Base-by-base conservation (phyloP, 441 rosid genomes). In the Geranium incanum region DNA sequence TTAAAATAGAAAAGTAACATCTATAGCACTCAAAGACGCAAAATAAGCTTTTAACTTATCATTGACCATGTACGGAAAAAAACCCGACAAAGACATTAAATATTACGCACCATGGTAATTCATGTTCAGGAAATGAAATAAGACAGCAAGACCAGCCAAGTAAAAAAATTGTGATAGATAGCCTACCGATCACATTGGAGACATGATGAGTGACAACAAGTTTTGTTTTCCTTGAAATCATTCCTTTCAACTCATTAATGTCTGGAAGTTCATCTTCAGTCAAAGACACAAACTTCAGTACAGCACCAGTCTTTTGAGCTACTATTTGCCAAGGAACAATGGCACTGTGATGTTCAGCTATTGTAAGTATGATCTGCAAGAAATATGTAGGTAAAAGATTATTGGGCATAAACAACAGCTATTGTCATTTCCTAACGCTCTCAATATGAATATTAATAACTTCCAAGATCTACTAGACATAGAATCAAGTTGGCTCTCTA, bases 281-380 rank as follows among this genome's bases (percentile, higher is more conserved):
- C 78, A 94, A 82, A 66, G 69, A 71, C 18, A 86, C 87, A 79
- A 77, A 92, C 79, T 86, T 92, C 62, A 94, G 70, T 70, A 86
- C 68, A 1, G 97, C 95, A 67, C 97, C 97, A 9, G 92, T 89
- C 74, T 83, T 87, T 76, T 88, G 85, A 19, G 97, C 86, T 66
- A 86, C 88, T 43, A 90, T 71, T 86, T 94, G 99, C 97, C 97
- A 92, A 23, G 99, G 99, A 71, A 90, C 97, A 75, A 94, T 90
- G 62, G 90, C 86, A 65, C 97, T 92, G 52, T 95, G 99, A 77
- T 92, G 99, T 70, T 95, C 99, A 5, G 94, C 97, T 23, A 90
- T 73, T 13, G 97, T 87, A 64, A 87, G 85, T 64, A 90, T 4
- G 59, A 94, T 71, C 98, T 92, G 87, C 75, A 69, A 83, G 78